phyloP scores from a whole-genome alignment of 2,329 filamentous ascomycete genomes.

The Trichoderma brevicompactum region DNA sequence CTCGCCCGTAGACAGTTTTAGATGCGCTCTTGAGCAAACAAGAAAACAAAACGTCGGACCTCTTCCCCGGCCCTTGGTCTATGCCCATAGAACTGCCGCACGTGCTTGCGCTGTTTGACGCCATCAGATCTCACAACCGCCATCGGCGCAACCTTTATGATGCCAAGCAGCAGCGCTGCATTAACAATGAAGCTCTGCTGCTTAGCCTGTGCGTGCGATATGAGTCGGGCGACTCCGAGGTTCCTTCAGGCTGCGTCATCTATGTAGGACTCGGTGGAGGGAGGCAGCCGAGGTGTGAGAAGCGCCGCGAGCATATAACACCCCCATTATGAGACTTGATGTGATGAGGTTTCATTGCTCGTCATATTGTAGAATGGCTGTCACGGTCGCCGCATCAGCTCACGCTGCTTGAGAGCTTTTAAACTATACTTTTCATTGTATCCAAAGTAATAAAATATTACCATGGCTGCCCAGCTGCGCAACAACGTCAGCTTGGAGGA shows the following conservation, averaged over 20 bases:
- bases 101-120: slow-evolving; percentile 1
- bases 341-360: background rate
- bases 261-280: background rate
- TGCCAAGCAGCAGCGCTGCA: background rate
- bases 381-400: too few species aligned
- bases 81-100: slow-evolving; percentile 2
- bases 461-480: slow-evolving; percentile 32
- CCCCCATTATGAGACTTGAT: background rate
- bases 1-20: background rate
- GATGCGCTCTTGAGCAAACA: background rate
- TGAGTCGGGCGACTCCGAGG: slow-evolving; percentile 19
- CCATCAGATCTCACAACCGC: slow-evolving; percentile 7
- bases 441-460: background rate
- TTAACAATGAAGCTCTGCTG: background rate
- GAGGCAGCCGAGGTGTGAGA: slow-evolving; percentile 5
- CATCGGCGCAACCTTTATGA: background rate
- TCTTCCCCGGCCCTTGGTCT: slow-evolving; percentile 2
- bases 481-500: slow-evolving; percentile 38
- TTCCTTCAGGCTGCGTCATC: slow-evolving; percentile 12
- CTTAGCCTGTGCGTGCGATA: background rate
- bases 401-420: background rate
- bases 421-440: too few species aligned
- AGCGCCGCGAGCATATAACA: background rate
- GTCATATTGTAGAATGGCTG: background rate
- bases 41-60: background rate